These are phyloP conservation scores for Leccinellum albellum DNA, from an alignment of 768 basidiomycete species.

Conservation along the genomic window DNA sequence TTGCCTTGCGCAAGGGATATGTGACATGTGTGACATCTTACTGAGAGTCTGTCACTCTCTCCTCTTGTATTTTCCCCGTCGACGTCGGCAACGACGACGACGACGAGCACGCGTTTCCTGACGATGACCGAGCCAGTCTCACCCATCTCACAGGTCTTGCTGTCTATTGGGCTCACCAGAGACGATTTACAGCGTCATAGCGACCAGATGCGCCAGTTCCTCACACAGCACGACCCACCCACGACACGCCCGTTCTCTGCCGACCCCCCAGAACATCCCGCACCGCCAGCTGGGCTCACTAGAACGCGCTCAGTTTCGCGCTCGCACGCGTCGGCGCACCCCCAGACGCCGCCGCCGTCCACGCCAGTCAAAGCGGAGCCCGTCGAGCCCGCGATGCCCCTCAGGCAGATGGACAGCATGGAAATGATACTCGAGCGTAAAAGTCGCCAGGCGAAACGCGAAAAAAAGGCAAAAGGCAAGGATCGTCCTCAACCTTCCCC, in stretches of 20 bases:
- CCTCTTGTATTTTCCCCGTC: slow-evolving; percentile 13
- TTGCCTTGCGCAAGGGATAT: slow-evolving; percentile 8
- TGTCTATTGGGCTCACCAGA: slow-evolving; percentile 71
- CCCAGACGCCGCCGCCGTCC: slow-evolving; percentile 41
- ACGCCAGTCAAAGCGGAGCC: slow-evolving; percentile 67
- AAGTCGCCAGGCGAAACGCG: slow-evolving; percentile 50
- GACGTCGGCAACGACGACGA: slow-evolving; percentile 22
- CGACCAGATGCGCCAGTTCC: slow-evolving; percentile 77
- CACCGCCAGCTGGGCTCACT: slow-evolving; percentile 39
- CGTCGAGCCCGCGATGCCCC: slow-evolving; percentile 43
- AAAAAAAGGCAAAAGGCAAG: slow-evolving; percentile 43
- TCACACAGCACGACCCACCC: slow-evolving; percentile 50
- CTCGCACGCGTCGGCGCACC: slow-evolving; percentile 41
- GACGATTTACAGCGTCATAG: slow-evolving; percentile 70
- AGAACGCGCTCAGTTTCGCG: slow-evolving; percentile 45
- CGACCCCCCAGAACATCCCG: slow-evolving; percentile 28
- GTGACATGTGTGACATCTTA: slow-evolving; percentile 23
- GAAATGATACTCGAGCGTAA: slow-evolving; percentile 74
- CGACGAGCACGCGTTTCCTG: background rate
- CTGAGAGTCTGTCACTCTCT: background rate
- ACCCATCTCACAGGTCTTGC: slow-evolving; percentile 69
- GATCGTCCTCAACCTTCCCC: slow-evolving; percentile 54
- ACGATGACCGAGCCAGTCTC: slow-evolving; percentile 37
- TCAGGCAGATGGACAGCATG: slow-evolving; percentile 69
- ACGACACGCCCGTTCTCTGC: slow-evolving; percentile 42